These are phyloP conservation scores for Naganishia friedmannii DNA, from an alignment of 768 basidiomycete genomes.

Conservation along the genomic window DNA sequence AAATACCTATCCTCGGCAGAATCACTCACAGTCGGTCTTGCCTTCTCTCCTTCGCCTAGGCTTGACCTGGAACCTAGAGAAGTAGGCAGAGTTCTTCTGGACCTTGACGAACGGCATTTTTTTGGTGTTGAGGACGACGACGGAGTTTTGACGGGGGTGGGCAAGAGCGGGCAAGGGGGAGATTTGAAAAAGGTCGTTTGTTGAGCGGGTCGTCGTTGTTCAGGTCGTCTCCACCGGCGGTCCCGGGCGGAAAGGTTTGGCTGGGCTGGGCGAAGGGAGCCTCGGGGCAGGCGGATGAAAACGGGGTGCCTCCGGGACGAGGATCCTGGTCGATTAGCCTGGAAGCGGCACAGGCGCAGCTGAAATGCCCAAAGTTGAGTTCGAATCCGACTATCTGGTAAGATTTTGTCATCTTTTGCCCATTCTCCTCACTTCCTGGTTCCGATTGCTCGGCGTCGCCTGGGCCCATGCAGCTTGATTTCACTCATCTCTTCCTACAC, in stretches of 20 bases:
- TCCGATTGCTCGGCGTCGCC: not conserved
- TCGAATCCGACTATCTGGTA: not conserved
- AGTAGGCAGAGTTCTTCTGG: constrained; percentile 94
- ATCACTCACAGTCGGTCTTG: constrained; percentile 76
- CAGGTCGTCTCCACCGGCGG: not conserved
- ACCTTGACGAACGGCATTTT: constrained; percentile 91
- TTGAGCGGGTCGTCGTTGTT: not conserved
- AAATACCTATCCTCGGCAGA: no score
- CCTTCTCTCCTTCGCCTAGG: constrained; percentile 78
- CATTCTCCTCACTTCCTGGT: not conserved
- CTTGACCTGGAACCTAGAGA: constrained; percentile 58
- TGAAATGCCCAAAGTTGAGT: not conserved
- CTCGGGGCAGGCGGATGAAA: not conserved
- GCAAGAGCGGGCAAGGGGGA: not conserved
- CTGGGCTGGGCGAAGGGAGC: not conserved
- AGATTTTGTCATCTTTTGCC: not conserved
- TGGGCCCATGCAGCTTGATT: no score
- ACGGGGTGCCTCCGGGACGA: not conserved
- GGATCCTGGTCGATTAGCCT: not conserved
- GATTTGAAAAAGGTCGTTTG: not conserved
- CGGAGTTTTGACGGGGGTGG: constrained; percentile 4
- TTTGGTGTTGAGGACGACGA: constrained; percentile 30
- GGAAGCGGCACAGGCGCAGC: not conserved
- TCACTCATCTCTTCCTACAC: no score
- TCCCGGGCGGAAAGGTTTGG: not conserved